These are phyloP conservation scores for Phalaenopsis hybrid DNA, from an alignment of 116 monocot species.

Conservation along the genomic window DNA sequence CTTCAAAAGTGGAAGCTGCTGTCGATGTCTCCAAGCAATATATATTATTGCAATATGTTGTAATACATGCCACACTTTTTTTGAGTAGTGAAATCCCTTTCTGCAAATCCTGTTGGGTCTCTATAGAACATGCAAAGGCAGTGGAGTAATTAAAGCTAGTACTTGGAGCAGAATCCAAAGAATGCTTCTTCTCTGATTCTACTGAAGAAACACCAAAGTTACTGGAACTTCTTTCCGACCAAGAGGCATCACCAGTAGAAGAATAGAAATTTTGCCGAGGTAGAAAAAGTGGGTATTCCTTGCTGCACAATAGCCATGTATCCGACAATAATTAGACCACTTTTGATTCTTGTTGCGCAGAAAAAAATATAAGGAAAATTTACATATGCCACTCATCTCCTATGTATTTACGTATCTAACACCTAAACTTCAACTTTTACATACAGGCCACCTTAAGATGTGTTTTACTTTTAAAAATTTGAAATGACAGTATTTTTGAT, in stretches of 20 bases:
- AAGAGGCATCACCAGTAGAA: slow-evolving; percentile 60
- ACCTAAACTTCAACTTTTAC: no score
- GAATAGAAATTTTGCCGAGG: slow-evolving; percentile 77
- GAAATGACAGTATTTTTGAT: no score
- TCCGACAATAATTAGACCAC: not conserved
- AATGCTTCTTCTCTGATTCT: slow-evolving; percentile 62
- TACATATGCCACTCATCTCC: no score
- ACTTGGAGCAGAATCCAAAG: slow-evolving; percentile 37
- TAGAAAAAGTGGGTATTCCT: slow-evolving; percentile 91
- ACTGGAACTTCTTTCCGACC: slow-evolving; percentile 72
- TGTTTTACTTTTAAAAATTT: no score
- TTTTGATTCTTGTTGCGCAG: no score
- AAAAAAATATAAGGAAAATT: no score
- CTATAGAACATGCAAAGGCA: slow-evolving; percentile 63
- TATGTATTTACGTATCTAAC: no score
- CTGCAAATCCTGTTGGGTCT: slow-evolving; percentile 79
- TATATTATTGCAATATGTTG: slow-evolving; percentile 72
- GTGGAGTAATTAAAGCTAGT: slow-evolving; percentile 58
- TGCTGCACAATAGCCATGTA: slow-evolving; percentile 37
- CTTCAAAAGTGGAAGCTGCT: slow-evolving; percentile 90
- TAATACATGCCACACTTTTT: slow-evolving; percentile 93
- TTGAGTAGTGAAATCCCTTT: slow-evolving; percentile 91
- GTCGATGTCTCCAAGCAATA: slow-evolving; percentile 68
- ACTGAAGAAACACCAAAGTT: slow-evolving; percentile 89
- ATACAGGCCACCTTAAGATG: no score